Base-by-base conservation (phyloP, 1,139 yeast genomes). In the Lodderomyces oxycetoniae region DNA sequence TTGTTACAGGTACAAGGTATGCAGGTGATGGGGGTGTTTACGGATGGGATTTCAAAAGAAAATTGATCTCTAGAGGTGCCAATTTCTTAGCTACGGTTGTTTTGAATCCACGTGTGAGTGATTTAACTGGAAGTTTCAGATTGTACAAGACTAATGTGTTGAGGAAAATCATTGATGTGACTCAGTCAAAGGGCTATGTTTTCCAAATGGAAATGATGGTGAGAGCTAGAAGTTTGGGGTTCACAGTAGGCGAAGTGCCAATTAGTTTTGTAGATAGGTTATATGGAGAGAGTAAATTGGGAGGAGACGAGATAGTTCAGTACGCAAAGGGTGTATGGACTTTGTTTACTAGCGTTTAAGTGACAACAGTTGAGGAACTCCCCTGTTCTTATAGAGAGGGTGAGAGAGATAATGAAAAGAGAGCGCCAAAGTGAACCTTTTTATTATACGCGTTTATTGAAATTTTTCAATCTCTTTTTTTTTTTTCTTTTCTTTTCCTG, bases 181-280 rank as follows among this genome's bases (percentile, higher is more conserved):
- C 91, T 36, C 72, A 77, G 57, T 77, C 86, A 31, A 83, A 83
- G 63, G 93, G 93, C 31, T 83, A 83, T 48, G 93, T 83, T 33
- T 83, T 83, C 74, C 93, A 83, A 61, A 83, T 83, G 93, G 93
- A 83, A 59, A 81, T 83, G 89, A 80, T 82, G 79, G 93, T 82
- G 26, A 73, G 91, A 45, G 93, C 93, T 30, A 71, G 86, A 49
- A 67, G 80, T 23, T 63, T 80, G 55, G 84, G 82, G 10, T 80
- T 74, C 59, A 67, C 77, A 20, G 80, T 83, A 48, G 91, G 84
- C 19, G 93, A 83, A 55, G 89, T 82, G 25, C 91, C 91, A 34
- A 83, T 83, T 45, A 74, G 78, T 42, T 83, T 83, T 51, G 91
- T 83, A 31, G 93, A 83, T 58, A 72, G 93, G 55, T 67, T 83